Base-by-base conservation (phyloP, 139 green algal species). In the Dunaliella primolecta region DNA sequence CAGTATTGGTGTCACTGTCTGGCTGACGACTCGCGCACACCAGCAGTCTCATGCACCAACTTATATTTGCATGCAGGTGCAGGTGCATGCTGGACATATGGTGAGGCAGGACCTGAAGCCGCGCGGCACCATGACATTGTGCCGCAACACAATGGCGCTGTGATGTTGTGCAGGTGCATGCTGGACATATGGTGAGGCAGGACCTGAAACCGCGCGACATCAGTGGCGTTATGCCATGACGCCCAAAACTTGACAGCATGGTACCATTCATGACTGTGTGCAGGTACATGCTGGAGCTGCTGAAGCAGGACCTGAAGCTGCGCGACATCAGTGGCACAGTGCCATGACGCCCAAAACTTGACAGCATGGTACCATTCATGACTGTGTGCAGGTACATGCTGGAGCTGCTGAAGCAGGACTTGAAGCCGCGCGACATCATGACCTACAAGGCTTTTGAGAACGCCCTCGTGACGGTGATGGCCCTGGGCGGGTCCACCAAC, bases 361-460 rank as follows among this genome's bases (percentile, higher is more conserved):
- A n/a, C n/a, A n/a, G n/a, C n/a, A n/a, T n/a, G n/a, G n/a, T n/a
- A n/a, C n/a, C n/a, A n/a, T n/a, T n/a, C n/a, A n/a, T n/a, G n/a
- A n/a, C n/a, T 84, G 75, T 46, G 27, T 36, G 76, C 90, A 94
- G 94, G 79, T 94, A 94, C 79, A 83, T 97, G 38, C 90, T 98
- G 75, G 90, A 97, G 82, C 85, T 97, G 89, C 86, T 98, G 78
- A 94, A 98, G 89, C 83, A 86, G 24, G 96, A 99, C 93, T 86
- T 99, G 74, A 98, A 97, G 90, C 97, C 97, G 3, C 85, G 91
- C 2, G 96, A 99, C 92, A 99, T 99, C 91, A 98, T 99, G 94
- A 98, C 95, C 25, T 83, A 81, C 85, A 88, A 88, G 81, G 93
- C 97, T 1, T 98, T 99, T 91, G 96, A 99, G 88, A 99, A 99